Conservation (phyloP, 306 rosid species). For the Herpetospermum pedunculosum region DNA sequence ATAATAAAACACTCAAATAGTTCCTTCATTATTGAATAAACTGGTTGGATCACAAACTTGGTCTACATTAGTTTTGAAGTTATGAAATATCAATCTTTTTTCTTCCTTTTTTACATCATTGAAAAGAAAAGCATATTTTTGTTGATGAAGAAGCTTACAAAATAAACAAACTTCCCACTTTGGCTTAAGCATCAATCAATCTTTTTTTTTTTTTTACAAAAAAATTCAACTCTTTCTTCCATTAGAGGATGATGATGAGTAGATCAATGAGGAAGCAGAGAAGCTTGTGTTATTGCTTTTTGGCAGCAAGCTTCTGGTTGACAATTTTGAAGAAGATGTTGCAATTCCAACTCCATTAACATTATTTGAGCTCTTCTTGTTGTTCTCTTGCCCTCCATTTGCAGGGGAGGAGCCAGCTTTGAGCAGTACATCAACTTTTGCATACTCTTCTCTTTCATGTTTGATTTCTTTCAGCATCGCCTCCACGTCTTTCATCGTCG, state of each 20-base stretch:
- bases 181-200: constrained; percentile 1
- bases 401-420: constrained; percentile 47
- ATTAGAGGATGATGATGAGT: constrained; percentile 32
- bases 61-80: not conserved
- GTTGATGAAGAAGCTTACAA: not conserved
- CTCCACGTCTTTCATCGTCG: constrained; percentile 84
- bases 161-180: constrained; percentile 4
- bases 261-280: constrained; percentile 24
- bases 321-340: constrained; percentile 46
- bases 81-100: not conserved
- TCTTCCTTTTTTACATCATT: not conserved
- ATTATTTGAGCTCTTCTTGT: constrained; percentile 13
- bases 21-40: not conserved
- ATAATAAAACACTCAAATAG: not conserved
- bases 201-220: constrained; percentile 14
- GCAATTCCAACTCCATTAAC: constrained; percentile 12
- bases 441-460: constrained; percentile 79
- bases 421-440: constrained; percentile 71
- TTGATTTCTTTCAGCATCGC: constrained; percentile 85
- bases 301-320: constrained; percentile 29
- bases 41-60: not conserved
- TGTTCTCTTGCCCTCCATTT: constrained; percentile 13
- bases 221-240: constrained; percentile 21
- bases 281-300: constrained; percentile 46
- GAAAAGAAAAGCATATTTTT: no score